Conservation (phyloP, 2,329 filamentous ascomycete species). For the Talaromyces sp. region DNA sequence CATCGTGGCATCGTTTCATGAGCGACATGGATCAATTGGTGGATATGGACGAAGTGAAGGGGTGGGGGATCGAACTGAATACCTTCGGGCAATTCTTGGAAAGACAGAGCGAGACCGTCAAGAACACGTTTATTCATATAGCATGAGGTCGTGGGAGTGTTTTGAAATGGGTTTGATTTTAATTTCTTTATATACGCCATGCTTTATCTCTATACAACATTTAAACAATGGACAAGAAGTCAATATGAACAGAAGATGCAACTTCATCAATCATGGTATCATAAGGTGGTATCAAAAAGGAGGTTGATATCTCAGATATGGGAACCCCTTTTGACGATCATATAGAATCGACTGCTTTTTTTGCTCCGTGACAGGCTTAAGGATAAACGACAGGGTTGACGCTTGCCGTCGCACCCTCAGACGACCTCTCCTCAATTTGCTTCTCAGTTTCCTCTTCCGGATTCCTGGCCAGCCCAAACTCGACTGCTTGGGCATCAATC, state of each 20-base stretch:
- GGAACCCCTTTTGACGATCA: background rate
- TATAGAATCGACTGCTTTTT: too few relatives aligned
- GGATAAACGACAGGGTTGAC: background rate
- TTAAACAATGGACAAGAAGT: background rate
- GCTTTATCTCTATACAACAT: background rate
- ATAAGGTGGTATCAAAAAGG: background rate
- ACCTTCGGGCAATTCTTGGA: slow-evolving; percentile 45
- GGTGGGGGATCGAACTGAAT: slow-evolving; percentile 42
- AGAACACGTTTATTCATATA: slow-evolving; percentile 19
- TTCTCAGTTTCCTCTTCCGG: slow-evolving; percentile 13
- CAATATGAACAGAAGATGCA: background rate
- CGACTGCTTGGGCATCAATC: slow-evolving; percentile 31
- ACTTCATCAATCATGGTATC: background rate
- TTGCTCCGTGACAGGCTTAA: background rate
- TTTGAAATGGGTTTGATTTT: background rate
- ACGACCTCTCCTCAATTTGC: slow-evolving; percentile 10
- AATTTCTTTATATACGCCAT: background rate
- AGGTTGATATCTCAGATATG: background rate
- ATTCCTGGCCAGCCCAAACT: slow-evolving; percentile 25
- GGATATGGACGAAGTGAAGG: slow-evolving; percentile 31
- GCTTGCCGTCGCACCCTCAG: background rate
- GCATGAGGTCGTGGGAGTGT: background rate
- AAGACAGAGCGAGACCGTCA: slow-evolving; percentile 35
- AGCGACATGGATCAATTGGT: slow-evolving; percentile 36
- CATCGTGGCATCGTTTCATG: slow-evolving; percentile 38